Percentiles rank a stretch among this genome's conserved stretches.
These are phyloP conservation scores for Clitocybe nebularis DNA, from an alignment of 1,284 basidiomycete genomes.

Conservation along the genomic window DNA sequence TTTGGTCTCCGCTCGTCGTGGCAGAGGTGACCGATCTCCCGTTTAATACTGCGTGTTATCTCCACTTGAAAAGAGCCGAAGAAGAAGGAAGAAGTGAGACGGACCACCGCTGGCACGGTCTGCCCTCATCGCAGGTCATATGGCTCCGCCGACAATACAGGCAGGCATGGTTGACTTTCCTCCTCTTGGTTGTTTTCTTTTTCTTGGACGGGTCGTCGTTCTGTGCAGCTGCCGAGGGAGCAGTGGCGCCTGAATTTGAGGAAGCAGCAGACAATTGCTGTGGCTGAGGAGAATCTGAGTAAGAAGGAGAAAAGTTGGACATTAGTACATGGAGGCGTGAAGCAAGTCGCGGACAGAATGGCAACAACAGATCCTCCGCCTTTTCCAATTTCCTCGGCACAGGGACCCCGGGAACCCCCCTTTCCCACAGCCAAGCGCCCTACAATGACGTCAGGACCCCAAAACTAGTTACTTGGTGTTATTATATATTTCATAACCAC, in stretches of 20 bases:
- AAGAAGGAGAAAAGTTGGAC: neutral
- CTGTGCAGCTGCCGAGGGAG: neutral
- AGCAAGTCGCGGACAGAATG: too few relatives aligned
- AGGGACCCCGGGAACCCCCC: neutral
- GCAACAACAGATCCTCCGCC: too few relatives aligned
- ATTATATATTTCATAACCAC: too few relatives aligned
- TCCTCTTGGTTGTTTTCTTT: slow-evolving; percentile 64
- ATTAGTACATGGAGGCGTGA: neutral
- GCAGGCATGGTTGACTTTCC: slow-evolving; percentile 89
- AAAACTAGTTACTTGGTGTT: too few relatives aligned
- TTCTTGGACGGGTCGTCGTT: slow-evolving; percentile 37
- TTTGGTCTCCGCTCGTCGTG: slow-evolving; percentile 77
- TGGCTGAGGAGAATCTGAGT: neutral
- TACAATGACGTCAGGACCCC: neutral
- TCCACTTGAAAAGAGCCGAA: slow-evolving; percentile 1
- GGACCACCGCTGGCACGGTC: slow-evolving; percentile 88
- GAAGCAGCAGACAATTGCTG: neutral
- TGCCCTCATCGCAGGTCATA: slow-evolving; percentile 90
- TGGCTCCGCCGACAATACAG: slow-evolving; percentile 91
- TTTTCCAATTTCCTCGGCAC: neutral
- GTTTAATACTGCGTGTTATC: slow-evolving; percentile 66
- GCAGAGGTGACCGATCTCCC: slow-evolving; percentile 88
- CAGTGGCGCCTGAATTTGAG: neutral
- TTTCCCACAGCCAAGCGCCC: neutral
- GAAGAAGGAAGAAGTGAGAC: slow-evolving; percentile 26